phyloP scores from a whole-genome alignment of 2,329 filamentous ascomycete genomes.

The Orbilia brochopaga region DNA sequence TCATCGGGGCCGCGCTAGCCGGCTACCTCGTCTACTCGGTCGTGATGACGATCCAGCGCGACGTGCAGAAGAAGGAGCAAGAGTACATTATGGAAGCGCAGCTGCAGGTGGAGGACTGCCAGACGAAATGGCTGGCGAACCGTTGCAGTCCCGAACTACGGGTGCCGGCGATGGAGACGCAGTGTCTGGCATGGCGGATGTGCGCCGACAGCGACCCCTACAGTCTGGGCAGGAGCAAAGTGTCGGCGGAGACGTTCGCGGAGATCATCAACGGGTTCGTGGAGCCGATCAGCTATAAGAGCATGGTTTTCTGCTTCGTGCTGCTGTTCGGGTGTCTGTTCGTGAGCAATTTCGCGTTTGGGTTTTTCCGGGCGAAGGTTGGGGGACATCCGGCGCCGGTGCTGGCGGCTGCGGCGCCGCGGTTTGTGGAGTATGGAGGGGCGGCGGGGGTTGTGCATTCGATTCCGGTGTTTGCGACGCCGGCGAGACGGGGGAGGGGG shows the following conservation, averaged over 20 bases:
- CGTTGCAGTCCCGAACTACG: conserved; percentile 71
- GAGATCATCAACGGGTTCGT: conserved; percentile 94
- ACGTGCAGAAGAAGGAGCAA: conserved; percentile 75
- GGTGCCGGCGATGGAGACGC: conserved; percentile 72
- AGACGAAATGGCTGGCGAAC: conserved; percentile 76
- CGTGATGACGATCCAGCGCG: conserved; percentile 72
- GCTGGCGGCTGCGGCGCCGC: conserved; percentile 52
- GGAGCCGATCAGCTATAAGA: conserved; percentile 85
- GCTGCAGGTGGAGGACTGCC: conserved; percentile 75
- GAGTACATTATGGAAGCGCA: conserved; percentile 72
- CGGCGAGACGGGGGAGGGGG: conserved; percentile 8
- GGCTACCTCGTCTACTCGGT: conserved; percentile 73
- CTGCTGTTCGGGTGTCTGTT: conserved; percentile 64
- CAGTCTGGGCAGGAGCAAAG: conserved; percentile 76
- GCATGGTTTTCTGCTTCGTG: conserved; percentile 66
- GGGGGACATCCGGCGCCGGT: conserved; percentile 52
- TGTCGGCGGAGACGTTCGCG: conserved; percentile 85
- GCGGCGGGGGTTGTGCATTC: conserved; percentile 41
- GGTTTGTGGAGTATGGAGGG: conserved; percentile 41
- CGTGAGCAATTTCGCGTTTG: conserved; percentile 67
- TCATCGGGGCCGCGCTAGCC: conserved; percentile 65
- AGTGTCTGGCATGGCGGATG: conserved; percentile 80
- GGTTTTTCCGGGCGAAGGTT: conserved; percentile 46
- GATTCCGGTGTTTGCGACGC: conserved; percentile 31
- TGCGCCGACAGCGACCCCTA: conserved; percentile 87